Conservation (phyloP, 2,329 filamentous ascomycete species). For the Harringtonia aguacate region DNA sequence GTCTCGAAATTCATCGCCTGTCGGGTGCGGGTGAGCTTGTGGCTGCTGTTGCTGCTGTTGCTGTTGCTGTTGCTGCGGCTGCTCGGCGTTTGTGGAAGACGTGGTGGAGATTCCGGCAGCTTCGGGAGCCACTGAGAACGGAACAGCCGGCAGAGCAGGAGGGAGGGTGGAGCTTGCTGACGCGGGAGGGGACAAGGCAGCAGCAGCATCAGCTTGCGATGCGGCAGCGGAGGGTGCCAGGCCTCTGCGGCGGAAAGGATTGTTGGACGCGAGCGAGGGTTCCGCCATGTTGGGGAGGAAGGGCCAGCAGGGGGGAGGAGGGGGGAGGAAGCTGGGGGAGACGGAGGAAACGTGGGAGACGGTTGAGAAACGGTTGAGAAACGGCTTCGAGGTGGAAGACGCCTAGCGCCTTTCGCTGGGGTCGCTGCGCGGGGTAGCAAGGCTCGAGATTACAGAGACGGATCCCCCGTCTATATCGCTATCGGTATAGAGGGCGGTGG, state of each 20-base stretch:
- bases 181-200: conserved; percentile 11
- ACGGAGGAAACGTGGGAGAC: not conserved
- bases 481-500: too few relatives aligned
- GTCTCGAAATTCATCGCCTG: conserved; percentile 19
- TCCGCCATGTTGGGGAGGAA: conserved; percentile 22
- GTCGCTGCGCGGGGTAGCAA: too few relatives aligned
- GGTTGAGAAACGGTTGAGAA: too few relatives aligned
- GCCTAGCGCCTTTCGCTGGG: too few relatives aligned
- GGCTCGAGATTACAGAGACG: too few relatives aligned
- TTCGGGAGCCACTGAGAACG: conserved; percentile 2
- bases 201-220: not conserved
- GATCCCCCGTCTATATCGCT: too few relatives aligned
- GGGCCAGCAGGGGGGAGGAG: not conserved
- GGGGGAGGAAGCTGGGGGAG: not conserved
- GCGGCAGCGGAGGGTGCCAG: conserved; percentile 5
- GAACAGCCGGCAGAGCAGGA: not conserved
- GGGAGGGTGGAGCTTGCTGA: conserved; percentile 1
- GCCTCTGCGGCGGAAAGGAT: conserved; percentile 40
- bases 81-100: conserved; percentile 2
- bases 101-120: conserved; percentile 4
- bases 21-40: conserved; percentile 13
- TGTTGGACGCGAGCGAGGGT: conserved; percentile 30
- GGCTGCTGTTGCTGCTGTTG: not conserved
- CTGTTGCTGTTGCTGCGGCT: too few relatives aligned
- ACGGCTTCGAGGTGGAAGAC: too few relatives aligned